A percentile compares a stretch with the other conserved stretches of the same genome.
These are phyloP conservation scores for Xerocomus nothofagi DNA, from an alignment of 1,284 basidiomycete genomes.

Conservation along the genomic window DNA sequence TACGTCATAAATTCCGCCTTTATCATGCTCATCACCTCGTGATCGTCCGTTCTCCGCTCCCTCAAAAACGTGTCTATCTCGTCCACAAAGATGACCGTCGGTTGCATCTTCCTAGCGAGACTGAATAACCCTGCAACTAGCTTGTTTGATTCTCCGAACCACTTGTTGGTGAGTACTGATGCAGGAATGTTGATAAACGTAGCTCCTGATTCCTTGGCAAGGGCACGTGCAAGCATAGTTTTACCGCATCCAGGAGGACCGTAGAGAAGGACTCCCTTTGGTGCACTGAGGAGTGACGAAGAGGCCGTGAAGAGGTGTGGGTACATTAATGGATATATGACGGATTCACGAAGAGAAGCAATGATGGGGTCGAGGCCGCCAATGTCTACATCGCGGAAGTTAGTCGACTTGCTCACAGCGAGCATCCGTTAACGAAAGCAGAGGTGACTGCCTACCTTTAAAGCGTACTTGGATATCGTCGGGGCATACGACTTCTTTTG, in stretches of 20 bases:
- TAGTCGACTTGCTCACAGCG: not conserved
- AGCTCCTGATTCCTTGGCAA: conserved; percentile 95
- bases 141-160: conserved; percentile 99
- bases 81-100: conserved; percentile 93
- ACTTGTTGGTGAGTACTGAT: conserved; percentile 83
- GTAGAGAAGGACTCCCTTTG: conserved; percentile 82
- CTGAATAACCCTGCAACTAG: conserved; percentile 92
- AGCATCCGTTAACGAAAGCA: not conserved
- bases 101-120: conserved; percentile 80
- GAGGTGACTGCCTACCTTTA: conserved; percentile 49
- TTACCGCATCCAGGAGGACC: conserved; percentile 94
- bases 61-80: conserved; percentile 96
- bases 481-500: conserved; percentile 83
- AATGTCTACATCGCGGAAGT: conserved; percentile 58
- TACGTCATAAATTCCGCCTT: conserved; percentile 99
- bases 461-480: conserved; percentile 80
- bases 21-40: conserved; percentile 99
- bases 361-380: conserved; percentile 97
- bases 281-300: conserved; percentile 70
- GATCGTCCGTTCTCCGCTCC: conserved; percentile 85
- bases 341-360: conserved; percentile 87
- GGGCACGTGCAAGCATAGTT: conserved; percentile 93
- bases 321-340: conserved; percentile 94
- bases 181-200: conserved; percentile 94
- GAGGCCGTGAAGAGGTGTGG: conserved; percentile 84